These are phyloP conservation scores for Russula abietina DNA, from an alignment of 768 basidiomycete genomes.

Conservation along the genomic window DNA sequence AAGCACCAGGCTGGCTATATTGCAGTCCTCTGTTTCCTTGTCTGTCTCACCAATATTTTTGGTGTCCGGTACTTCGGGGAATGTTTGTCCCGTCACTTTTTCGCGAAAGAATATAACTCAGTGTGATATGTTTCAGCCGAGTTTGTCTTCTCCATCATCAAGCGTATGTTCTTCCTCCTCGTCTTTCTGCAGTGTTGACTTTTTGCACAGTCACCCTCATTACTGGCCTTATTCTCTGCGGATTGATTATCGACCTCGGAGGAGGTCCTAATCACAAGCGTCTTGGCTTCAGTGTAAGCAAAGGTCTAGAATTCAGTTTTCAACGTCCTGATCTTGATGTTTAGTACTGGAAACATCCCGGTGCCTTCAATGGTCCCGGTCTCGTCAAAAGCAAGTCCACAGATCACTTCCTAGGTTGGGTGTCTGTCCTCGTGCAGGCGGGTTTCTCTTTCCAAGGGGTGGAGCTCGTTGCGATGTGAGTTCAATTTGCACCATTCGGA, in stretches of 20 bases:
- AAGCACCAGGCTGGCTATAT: conserved; percentile 52
- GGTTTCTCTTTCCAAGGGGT: conserved; percentile 76
- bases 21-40: conserved; percentile 50
- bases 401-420: conserved; percentile 39
- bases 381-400: conserved; percentile 32
- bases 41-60: conserved; percentile 59
- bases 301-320: conserved; percentile 2
- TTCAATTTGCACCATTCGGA: neutral
- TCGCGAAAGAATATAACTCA: neutral
- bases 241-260: conserved; percentile 70
- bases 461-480: conserved; percentile 66
- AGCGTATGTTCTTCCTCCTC: conserved; percentile 38
- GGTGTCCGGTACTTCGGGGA: conserved; percentile 71
- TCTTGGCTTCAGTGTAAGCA: conserved; percentile 57
- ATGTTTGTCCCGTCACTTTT: conserved; percentile 24
- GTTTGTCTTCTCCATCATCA: conserved; percentile 60
- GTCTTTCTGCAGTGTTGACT: conserved; percentile 22
- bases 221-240: conserved; percentile 51
- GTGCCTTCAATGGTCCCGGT: conserved; percentile 38
- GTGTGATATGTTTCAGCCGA: conserved; percentile 37
- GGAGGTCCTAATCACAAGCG: conserved; percentile 65
- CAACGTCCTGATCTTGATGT: neutral
- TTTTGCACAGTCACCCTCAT: conserved; percentile 46
- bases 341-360: conserved; percentile 70
- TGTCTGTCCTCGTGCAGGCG: conserved; percentile 44